A percentile compares a stretch with the other conserved stretches of the same genome.
Evolutionary conservation across 495 filamentous ascomycete genomes (phyloP).

Genomic region (Daldinia childiae): DNA sequence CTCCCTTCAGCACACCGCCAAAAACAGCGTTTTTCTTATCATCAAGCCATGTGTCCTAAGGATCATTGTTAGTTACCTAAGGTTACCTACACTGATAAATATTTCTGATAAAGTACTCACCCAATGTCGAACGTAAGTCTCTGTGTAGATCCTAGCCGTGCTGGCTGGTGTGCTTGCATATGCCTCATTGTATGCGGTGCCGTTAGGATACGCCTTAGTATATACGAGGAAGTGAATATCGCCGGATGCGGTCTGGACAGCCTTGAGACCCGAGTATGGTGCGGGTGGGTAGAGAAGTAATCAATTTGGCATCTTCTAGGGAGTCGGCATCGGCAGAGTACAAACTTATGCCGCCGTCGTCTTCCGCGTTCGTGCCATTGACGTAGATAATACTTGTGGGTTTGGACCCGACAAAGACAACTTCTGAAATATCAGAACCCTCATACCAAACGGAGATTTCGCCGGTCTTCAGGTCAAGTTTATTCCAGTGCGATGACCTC

Average conservation of each 20-base stretch:
- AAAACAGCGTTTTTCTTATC: constrained; percentile 70
- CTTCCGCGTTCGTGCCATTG: constrained; percentile 63
- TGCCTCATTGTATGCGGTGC: constrained; percentile 65
- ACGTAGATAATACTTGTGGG: constrained; percentile 66
- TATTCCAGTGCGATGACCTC: constrained; percentile 69
- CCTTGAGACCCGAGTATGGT: constrained; percentile 70
- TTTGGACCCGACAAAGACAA: constrained; percentile 69
- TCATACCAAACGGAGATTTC: constrained; percentile 68
- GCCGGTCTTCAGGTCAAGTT: constrained; percentile 69
- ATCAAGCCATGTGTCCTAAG: constrained; percentile 60
- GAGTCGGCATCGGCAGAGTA: constrained; percentile 60
- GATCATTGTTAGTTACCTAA: constrained; percentile 1
- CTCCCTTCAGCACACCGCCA: constrained; percentile 64
- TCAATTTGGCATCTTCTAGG: constrained; percentile 39
- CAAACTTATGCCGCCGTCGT: constrained; percentile 63
- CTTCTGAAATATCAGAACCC: constrained; percentile 64
- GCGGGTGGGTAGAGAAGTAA: constrained; percentile 68
- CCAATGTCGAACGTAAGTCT: constrained; percentile 70
- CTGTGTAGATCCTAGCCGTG: constrained; percentile 65
- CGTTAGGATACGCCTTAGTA: constrained; percentile 64
- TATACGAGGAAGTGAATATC: constrained; percentile 71
- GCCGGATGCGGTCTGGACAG: constrained; percentile 62
- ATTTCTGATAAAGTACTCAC: constrained; percentile 29
- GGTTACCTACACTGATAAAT: background rate
- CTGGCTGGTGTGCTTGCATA: constrained; percentile 54